Base-by-base conservation (phyloP, 2,329 filamentous ascomycete species). In the Colletotrichum sp. region DNA sequence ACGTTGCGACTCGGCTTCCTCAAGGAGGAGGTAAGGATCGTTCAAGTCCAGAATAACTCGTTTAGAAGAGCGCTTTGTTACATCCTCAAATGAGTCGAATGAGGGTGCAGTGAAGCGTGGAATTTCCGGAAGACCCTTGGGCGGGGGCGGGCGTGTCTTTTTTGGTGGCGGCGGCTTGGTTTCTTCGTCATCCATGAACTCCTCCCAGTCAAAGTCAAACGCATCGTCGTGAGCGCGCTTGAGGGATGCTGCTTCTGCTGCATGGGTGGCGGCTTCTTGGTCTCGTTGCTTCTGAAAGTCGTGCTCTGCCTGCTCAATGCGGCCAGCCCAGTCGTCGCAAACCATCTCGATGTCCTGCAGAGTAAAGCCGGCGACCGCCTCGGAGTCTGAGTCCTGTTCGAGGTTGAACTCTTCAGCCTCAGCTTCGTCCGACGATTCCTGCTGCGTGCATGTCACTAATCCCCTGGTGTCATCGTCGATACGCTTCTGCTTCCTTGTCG, bases 11-110 rank as follows among this genome's bases (percentile, higher is more conserved):
- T 95, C 92, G 63, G 92, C 90, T 59, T 96, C 92, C 80, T 98
- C 95, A 24, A 99, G 88, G 4, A 99, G 90, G 6, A 99, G 91
- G 80, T 95, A 91, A 2, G 96, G 95, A 81, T 99, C 97, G 79
- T 96, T 96, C 84, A 97, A 90, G 80, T 99, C 96, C 68, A 99
- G 89, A 2, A 93, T 91, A 28, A 98, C 94, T 60, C 93, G 93
- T 84, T 95, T 96, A 4, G 95, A 93, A 59, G 96, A 90, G 78
- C 92, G 92, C 16, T 93, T 89, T 2, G 95, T 96, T 7, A 92
- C 91, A 72, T 91, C 89, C 80, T 96, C 93, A 18, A 96, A 97
- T 77, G 98, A 92, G 81, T 98, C 95, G 79, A 98, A 93, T 5
- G 93, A 92, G 2, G 94, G 94, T 3, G 94, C 89, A 4, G 90